These are phyloP conservation scores for Entrophospora sp. DNA, from an alignment of 192 early-diverging fungal genomes.

Conservation along the genomic window DNA sequence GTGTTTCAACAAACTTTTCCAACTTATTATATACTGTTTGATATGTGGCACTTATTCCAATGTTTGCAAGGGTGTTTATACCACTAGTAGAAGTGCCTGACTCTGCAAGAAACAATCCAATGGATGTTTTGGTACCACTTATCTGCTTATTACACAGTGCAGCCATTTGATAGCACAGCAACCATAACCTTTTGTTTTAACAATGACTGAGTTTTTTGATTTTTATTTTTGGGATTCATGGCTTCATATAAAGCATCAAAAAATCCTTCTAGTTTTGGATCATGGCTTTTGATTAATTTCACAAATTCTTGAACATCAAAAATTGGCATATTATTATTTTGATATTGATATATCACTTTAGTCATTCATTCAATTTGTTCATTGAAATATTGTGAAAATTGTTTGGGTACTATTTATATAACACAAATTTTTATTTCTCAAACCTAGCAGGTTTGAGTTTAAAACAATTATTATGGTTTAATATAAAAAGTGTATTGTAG, in stretches of 20 bases:
- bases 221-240: not conserved
- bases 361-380: not conserved
- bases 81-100: not conserved
- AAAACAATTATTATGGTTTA: too few relatives aligned
- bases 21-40: not conserved
- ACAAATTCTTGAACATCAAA: not conserved
- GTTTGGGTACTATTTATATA: too few relatives aligned
- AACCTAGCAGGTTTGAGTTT: too few relatives aligned
- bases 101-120: not conserved
- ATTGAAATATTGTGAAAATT: not conserved
- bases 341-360: not conserved
- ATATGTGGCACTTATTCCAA: not conserved
- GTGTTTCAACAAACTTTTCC: not conserved
- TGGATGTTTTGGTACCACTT: not conserved
- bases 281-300: not conserved
- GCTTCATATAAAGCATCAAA: not conserved
- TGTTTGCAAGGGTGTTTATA: not conserved
- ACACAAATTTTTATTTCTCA: too few relatives aligned
- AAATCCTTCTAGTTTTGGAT: not conserved
- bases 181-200: not conserved
- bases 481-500: too few relatives aligned
- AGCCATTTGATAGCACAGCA: not conserved
- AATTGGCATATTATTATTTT: not conserved
- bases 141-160: not conserved
- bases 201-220: not conserved